Evolutionary conservation across 1,139 yeast species (phyloP).

Genomic region (Candida smagusa): DNA sequence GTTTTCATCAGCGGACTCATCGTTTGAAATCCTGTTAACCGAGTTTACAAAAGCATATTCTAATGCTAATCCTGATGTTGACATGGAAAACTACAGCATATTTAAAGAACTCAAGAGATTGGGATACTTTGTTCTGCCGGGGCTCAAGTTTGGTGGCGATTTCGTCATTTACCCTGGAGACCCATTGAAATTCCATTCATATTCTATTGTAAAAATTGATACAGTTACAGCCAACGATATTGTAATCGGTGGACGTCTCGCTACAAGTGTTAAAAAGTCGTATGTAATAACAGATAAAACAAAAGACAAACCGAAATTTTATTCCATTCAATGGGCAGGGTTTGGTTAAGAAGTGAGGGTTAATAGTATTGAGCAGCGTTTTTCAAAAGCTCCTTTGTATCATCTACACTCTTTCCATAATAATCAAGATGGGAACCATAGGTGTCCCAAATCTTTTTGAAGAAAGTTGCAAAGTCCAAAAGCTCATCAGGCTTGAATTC

Average conservation of each 20-base stretch:
- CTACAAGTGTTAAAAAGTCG: conserved; percentile 87
- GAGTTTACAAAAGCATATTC: conserved; percentile 2
- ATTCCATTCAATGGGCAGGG: conserved; percentile 78
- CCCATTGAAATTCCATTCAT: conserved; percentile 87
- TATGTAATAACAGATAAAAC: conserved; percentile 61
- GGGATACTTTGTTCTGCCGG: conserved; percentile 70
- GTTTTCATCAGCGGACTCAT: background rate
- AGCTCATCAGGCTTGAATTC: background rate
- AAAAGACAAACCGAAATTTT: conserved; percentile 9
- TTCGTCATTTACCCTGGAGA: conserved; percentile 94
- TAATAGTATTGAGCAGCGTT: background rate
- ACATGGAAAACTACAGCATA: conserved; percentile 9
- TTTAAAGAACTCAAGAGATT: conserved; percentile 37
- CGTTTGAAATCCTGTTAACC: conserved; percentile 1
- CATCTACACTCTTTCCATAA: background rate
- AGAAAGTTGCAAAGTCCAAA: background rate
- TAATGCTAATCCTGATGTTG: background rate
- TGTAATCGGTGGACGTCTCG: conserved; percentile 82
- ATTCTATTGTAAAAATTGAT: conserved; percentile 64
- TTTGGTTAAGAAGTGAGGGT: conserved; percentile 45
- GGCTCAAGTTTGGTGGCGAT: conserved; percentile 86
- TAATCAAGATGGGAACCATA: background rate
- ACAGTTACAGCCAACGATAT: conserved; percentile 51
- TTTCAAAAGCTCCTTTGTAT: background rate
- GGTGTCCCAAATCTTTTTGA: background rate